Evolutionary conservation across 1,139 yeast genomes (phyloP).

Genomic region (Suhomyces yuchorum): DNA sequence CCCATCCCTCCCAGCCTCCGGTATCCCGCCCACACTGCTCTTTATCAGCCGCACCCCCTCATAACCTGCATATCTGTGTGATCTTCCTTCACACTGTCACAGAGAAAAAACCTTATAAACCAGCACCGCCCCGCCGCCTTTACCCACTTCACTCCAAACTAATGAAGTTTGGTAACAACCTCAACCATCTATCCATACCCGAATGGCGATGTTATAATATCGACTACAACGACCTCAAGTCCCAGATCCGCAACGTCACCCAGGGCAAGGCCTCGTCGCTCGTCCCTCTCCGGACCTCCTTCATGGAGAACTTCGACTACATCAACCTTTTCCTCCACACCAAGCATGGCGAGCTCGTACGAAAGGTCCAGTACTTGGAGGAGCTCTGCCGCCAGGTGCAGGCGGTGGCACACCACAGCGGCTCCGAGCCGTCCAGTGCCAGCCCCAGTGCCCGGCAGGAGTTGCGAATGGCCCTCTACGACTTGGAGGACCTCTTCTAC

Average conservation of each 20-base stretch:
- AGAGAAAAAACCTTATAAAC: not conserved
- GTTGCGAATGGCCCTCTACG: constrained; percentile 6
- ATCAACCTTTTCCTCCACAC: constrained; percentile 63
- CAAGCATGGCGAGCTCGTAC: constrained; percentile 61
- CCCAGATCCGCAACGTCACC: constrained; percentile 56
- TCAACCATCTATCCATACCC: constrained; percentile 74
- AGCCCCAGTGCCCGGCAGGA: constrained; percentile 8
- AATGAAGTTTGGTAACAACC: constrained; percentile 87
- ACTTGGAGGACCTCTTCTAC: constrained; percentile 30
- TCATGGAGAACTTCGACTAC: constrained; percentile 52
- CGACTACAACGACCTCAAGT: constrained; percentile 77
- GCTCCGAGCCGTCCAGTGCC: constrained; percentile 26
- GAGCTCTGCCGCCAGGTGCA: constrained; percentile 2
- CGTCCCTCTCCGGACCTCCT: constrained; percentile 30
- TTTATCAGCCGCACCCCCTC: not conserved
- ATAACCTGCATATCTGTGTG: not conserved
- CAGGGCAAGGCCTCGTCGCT: constrained; percentile 20
- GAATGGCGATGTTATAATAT: constrained; percentile 87
- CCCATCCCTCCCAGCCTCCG: not conserved
- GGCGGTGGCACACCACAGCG: not conserved
- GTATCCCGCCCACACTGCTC: not conserved
- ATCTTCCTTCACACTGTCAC: not conserved
- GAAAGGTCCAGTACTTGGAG: constrained; percentile 31
- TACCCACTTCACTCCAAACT: not conserved
- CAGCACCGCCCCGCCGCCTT: not conserved